Evolutionary conservation across 352 stramenopile species (phyloP).

Genomic region (Phytophthora ramorum): DNA sequence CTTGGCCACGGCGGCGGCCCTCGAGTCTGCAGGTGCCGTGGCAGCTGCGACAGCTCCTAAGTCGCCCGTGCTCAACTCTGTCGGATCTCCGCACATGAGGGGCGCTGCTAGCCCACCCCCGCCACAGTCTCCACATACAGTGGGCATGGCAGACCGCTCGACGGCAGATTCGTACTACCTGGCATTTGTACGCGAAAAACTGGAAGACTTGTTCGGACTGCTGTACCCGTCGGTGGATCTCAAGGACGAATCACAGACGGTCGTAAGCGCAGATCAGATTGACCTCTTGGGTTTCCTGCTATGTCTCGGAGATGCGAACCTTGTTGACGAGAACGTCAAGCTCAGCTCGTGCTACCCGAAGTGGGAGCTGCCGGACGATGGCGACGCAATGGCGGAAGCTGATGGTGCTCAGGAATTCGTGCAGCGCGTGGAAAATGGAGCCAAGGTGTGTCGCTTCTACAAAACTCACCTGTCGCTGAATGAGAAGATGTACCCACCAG

Average conservation of each 20-base stretch:
- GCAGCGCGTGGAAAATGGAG: slow-evolving; percentile 54
- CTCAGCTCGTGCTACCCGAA: slow-evolving; percentile 73
- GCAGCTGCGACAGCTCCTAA: slow-evolving; percentile 27
- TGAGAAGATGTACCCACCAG: slow-evolving; percentile 79
- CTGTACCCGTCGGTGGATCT: slow-evolving; percentile 68
- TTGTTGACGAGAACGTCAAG: slow-evolving; percentile 62
- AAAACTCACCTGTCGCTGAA: slow-evolving; percentile 82
- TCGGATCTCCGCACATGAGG: slow-evolving; percentile 60
- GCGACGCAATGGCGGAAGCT: slow-evolving; percentile 21
- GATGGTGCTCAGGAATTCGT: slow-evolving; percentile 25
- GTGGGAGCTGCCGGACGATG: slow-evolving; percentile 49
- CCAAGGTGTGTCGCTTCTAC: slow-evolving; percentile 76
- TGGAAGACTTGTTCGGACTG: slow-evolving; percentile 77
- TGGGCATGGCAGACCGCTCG: slow-evolving; percentile 82
- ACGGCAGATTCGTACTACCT: slow-evolving; percentile 85
- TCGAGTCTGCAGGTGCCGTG: slow-evolving; percentile 34
- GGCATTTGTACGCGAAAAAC: slow-evolving; percentile 80
- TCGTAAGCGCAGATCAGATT: slow-evolving; percentile 69
- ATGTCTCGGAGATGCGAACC: slow-evolving; percentile 52
- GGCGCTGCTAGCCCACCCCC: slow-evolving; percentile 67
- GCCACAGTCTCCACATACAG: slow-evolving; percentile 73
- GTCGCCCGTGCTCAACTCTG: slow-evolving; percentile 36
- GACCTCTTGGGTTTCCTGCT: slow-evolving; percentile 81
- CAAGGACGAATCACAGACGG: slow-evolving; percentile 54
- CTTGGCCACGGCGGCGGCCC: slow-evolving; percentile 43